Percentiles rank a stretch among this genome's conserved stretches.
phyloP scores from a whole-genome alignment of 441 rosid genomes.

The Raphanus hybrid region DNA sequence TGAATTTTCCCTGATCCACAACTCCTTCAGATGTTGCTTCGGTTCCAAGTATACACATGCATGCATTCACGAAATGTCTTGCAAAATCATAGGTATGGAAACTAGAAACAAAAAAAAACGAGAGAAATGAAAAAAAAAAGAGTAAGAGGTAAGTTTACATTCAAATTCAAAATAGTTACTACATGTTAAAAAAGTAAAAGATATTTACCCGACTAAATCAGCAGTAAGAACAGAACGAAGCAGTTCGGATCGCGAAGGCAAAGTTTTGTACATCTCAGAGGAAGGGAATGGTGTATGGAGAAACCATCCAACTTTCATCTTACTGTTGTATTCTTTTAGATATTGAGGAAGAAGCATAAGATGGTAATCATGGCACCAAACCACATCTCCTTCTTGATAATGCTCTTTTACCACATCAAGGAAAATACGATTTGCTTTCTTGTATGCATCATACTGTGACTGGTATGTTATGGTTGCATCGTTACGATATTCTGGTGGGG shows the following conservation, averaged over 20 bases:
- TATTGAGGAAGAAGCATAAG: slow-evolving; percentile 97
- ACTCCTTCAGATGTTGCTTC: slow-evolving; percentile 99
- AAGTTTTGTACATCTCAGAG: slow-evolving; percentile 90
- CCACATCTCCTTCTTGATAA: slow-evolving; percentile 96
- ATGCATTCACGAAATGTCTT: slow-evolving; percentile 96
- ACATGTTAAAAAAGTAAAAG: neutral
- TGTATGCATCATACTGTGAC: slow-evolving; percentile 95
- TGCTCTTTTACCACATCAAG: slow-evolving; percentile 88
- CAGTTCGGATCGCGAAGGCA: slow-evolving; percentile 93
- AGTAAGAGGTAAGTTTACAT: neutral
- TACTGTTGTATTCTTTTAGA: slow-evolving; percentile 72
- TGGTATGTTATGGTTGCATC: slow-evolving; percentile 91
- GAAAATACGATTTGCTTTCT: slow-evolving; percentile 94
- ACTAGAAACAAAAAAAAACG: slow-evolving; percentile 41
- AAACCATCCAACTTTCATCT: slow-evolving; percentile 99
- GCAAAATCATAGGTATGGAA: slow-evolving; percentile 99
- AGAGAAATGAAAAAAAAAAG: neutral
- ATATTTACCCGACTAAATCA: slow-evolving; percentile 77
- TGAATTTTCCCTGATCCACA: slow-evolving; percentile 86
- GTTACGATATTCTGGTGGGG: slow-evolving; percentile 97
- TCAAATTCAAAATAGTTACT: neutral
- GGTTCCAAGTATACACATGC: slow-evolving; percentile 93
- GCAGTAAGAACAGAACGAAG: slow-evolving; percentile 94
- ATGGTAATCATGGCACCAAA: slow-evolving; percentile 99
- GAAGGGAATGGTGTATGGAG: slow-evolving; percentile 99